Base-by-base conservation (phyloP, 805 yeast genomes). In the Metschnikowia continentalis region DNA sequence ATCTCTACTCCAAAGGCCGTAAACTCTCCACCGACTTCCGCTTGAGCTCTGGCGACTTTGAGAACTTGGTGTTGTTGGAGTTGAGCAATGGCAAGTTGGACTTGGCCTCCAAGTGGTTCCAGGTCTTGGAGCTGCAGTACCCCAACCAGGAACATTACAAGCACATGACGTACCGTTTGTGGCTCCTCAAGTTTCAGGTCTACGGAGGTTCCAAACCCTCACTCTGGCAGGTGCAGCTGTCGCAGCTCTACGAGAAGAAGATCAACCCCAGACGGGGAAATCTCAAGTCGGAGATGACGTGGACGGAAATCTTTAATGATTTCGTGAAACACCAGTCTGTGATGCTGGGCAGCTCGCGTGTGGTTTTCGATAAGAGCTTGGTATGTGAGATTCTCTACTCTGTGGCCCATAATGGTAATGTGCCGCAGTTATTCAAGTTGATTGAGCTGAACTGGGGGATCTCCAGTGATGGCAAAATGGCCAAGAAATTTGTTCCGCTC, bases 91-190 rank as follows among this genome's bases (percentile, higher is more conserved):
- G 52, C n/a, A 73, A 72, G 51, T 52, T 68, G 36, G 78, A 74
- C 57, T 63, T 73, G 55, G 77, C 74, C 3, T 60, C 70, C 3
- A 62, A 61, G 47, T 74, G 77, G 77, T 69, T 71, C 51, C 64
- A 60, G 45, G 58, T 64, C 43, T 65, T 72, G 51, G 70, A 70
- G 46, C 33, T 48, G 17, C 62, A 65, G 49, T 66, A 42, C 49
- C 60, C 56, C 10, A 42, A 46, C 15, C 22, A 41, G 11, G 36
- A 49, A 10, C 53, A 50, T 26, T 35, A 44, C 26, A 51, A 55
- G 19, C 47, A 50, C 38, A 67, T 69, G 71, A 65, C 75, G 5
- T 58, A 55, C 13, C 51, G 53, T 19, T 56, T 74, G 61, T 74
- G 78, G 78, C 57, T 60, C 5, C 61, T 68, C 40, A 63, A 62